Base-by-base conservation (phyloP, 257 asterid genomes). In the Ocimum tenuiflorum region DNA sequence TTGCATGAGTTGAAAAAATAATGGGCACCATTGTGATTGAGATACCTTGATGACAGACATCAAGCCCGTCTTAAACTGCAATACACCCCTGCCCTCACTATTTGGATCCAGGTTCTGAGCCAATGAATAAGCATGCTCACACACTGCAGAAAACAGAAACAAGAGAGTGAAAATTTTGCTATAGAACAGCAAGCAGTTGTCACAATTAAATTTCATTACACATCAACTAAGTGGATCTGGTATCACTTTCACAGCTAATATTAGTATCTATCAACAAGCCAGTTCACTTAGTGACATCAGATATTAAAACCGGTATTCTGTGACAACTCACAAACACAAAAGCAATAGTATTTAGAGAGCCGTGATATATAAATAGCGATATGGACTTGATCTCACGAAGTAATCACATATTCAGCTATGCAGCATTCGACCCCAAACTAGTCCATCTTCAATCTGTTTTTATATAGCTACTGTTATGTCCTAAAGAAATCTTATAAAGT, bases 91-190 rank as follows among this genome's bases (percentile, higher is more conserved):
- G 63, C 99, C 99, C 81, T 92, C 99, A 36, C 99, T 92, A 71
- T 92, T 89, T 47, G 99, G 99, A 70, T 92, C 99, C 83, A 92
- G 83, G 80, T 90, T 92, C 84, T 92, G 99, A 54, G 99, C 90
- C 86, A 92, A 73, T 10, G 95, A 84, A 77, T 92, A 89, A 59
- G 97, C 99, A 85, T 88, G 94, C 82, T 94, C 99, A 71, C 97
- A 94, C 75, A 94, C 99, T 94, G 91, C 81, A 75, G 61, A 13
- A 57, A 68, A 42, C 59, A 38, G 59, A 64, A 64, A n/a, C 60
- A 69, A 56, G 36, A 71, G 56, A 24, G 39, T 50, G 49, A 51
- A 50, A 63, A 59, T 27, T 29, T 22, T 31, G 56, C 35, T 31
- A 60, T 64, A 66, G 6, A 31, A 31, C 6, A 3, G 36, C 3